These are phyloP conservation scores for Trametes maxima DNA, from an alignment of 768 basidiomycete species.

Conservation along the genomic window DNA sequence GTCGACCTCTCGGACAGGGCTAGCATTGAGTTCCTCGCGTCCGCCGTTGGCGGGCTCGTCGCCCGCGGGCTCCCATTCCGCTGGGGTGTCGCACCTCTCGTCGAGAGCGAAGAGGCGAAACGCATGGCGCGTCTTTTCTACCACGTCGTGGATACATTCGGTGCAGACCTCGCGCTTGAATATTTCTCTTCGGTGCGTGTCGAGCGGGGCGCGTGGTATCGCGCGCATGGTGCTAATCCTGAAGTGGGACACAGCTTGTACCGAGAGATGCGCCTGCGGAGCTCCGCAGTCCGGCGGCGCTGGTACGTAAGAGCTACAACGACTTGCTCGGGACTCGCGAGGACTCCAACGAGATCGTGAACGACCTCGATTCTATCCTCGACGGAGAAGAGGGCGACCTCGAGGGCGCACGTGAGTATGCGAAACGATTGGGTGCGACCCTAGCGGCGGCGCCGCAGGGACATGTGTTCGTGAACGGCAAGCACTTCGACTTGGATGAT, in stretches of 20 bases:
- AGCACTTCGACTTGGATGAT: slow-evolving; percentile 65
- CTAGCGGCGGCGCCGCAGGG: slow-evolving; percentile 47
- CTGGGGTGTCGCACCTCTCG: slow-evolving; percentile 82
- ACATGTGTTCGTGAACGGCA: slow-evolving; percentile 90
- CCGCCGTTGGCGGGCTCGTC: slow-evolving; percentile 70
- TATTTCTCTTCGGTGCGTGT: slow-evolving; percentile 45
- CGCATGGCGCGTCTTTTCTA: slow-evolving; percentile 77
- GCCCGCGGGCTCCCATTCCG: slow-evolving; percentile 73
- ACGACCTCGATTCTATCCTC: slow-evolving; percentile 46
- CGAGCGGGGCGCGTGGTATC: neutral
- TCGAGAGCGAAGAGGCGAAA: slow-evolving; percentile 53
- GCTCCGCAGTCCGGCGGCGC: slow-evolving; percentile 35
- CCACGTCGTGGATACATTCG: slow-evolving; percentile 64
- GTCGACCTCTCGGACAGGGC: slow-evolving; percentile 74
- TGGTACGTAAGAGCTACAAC: slow-evolving; percentile 43
- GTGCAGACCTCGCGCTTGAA: slow-evolving; percentile 60
- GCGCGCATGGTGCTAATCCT: neutral
- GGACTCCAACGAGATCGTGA: slow-evolving; percentile 20
- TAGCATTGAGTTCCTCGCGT: slow-evolving; percentile 63
- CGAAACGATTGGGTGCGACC: slow-evolving; percentile 57
- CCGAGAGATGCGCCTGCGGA: slow-evolving; percentile 35
- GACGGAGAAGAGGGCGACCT: slow-evolving; percentile 32
- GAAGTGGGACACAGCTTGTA: slow-evolving; percentile 40
- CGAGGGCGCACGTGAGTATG: slow-evolving; percentile 54
- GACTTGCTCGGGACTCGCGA: slow-evolving; percentile 37